A percentile compares a stretch with the other conserved stretches of the same genome.
Evolutionary conservation across 2,329 filamentous ascomycete genomes (phyloP).

Genomic region (Ophiocordyceps camponoti-rufipedis): DNA sequence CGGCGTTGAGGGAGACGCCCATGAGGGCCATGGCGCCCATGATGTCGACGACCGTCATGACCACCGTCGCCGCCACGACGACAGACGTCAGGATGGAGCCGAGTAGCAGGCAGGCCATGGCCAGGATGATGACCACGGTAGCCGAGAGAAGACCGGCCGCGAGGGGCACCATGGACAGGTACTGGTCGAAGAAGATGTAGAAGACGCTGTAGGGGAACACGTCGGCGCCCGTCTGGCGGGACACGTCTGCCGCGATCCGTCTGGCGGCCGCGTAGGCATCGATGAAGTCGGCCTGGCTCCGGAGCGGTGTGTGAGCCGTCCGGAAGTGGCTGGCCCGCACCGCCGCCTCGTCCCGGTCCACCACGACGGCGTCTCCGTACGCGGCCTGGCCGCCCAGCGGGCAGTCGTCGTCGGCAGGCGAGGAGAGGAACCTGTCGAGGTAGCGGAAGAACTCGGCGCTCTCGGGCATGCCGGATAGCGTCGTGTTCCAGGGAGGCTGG

Average conservation of each 20-base stretch:
- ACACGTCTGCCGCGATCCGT: conserved; percentile 66
- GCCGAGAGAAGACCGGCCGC: conserved; percentile 65
- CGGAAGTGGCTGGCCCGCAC: conserved; percentile 82
- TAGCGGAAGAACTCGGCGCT: conserved; percentile 82
- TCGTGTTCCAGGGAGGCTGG: conserved; percentile 73
- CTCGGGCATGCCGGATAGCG: conserved; percentile 79
- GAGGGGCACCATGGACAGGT: conserved; percentile 65
- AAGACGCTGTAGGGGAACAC: conserved; percentile 96
- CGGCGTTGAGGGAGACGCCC: conserved; percentile 79
- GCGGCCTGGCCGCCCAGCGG: conserved; percentile 77
- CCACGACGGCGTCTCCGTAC: conserved; percentile 68
- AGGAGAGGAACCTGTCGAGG: conserved; percentile 60
- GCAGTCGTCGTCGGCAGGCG: conserved; percentile 68
- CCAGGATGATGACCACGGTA: conserved; percentile 69
- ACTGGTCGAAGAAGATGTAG: conserved; percentile 99
- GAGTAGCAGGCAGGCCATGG: conserved; percentile 61
- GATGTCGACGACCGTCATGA: conserved; percentile 89
- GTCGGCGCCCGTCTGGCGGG: conserved; percentile 50
- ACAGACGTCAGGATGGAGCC: conserved; percentile 69
- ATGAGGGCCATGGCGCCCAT: conserved; percentile 87
- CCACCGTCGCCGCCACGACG: conserved; percentile 69
- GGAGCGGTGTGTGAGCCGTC: conserved; percentile 70
- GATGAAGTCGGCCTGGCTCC: conserved; percentile 86
- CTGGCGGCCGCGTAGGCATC: conserved; percentile 74
- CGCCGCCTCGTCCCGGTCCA: conserved; percentile 47